Conservation (phyloP, 2,329 filamentous ascomycete species). For the Trichoderma sp. region DNA sequence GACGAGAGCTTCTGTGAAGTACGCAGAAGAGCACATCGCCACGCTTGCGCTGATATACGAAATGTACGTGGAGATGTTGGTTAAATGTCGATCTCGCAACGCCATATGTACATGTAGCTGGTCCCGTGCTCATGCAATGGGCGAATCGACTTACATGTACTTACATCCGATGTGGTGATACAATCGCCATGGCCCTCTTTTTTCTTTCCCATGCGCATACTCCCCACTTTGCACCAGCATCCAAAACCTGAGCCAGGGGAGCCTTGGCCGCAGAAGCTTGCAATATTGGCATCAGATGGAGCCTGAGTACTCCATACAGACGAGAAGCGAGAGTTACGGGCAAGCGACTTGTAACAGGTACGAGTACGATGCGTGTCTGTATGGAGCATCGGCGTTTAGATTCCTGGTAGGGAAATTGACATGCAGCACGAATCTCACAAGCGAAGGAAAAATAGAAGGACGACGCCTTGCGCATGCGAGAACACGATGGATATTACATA, state of each 20-base stretch:
- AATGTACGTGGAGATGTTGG: background rate
- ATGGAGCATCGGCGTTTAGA: background rate
- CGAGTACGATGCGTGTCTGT: background rate
- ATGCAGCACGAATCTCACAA: background rate
- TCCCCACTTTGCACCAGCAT: background rate
- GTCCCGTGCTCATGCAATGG: constrained; percentile 5
- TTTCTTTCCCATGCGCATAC: background rate
- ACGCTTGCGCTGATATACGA: background rate
- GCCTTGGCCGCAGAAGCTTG: background rate
- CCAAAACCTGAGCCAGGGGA: background rate
- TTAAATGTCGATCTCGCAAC: constrained; percentile 13
- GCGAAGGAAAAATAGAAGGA: background rate
- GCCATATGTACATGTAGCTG: background rate
- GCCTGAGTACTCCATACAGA: background rate
- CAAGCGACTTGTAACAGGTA: constrained; percentile 1
- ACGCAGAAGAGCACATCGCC: background rate
- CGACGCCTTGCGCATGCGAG: background rate
- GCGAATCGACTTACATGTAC: constrained; percentile 11
- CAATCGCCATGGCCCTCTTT: background rate
- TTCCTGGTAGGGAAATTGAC: background rate
- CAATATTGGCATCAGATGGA: background rate
- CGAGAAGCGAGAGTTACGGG: background rate
- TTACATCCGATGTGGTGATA: background rate
- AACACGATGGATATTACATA: background rate
- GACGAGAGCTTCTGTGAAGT: background rate